Base-by-base conservation (phyloP, 78 protist genomes). In the Dictyostelium brefeldianum region DNA sequence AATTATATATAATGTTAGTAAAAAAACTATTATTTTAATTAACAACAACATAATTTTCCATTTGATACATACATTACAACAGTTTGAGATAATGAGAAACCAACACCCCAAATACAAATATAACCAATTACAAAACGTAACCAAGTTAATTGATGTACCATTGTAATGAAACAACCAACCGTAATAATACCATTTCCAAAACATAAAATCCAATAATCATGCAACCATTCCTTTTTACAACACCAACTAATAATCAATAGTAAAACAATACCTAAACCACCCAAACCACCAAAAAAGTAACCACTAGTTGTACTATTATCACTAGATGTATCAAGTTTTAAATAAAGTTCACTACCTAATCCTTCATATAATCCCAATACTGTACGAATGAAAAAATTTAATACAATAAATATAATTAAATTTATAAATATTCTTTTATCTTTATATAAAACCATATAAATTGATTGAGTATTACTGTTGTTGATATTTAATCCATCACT, bases 1-100 rank as follows among this genome's bases (percentile, higher is more conserved):
- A n/a, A n/a, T n/a, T n/a, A n/a, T n/a, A n/a, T n/a, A n/a, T n/a
- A n/a, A n/a, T n/a, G n/a, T n/a, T n/a, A n/a, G n/a, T n/a, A n/a
- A n/a, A n/a, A n/a, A n/a, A n/a, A n/a, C n/a, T n/a, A n/a, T n/a
- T n/a, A n/a, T n/a, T n/a, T n/a, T n/a, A n/a, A n/a, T n/a, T n/a
- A n/a, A n/a, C n/a, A n/a, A n/a, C n/a, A n/a, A n/a, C n/a, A n/a
- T n/a, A n/a, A n/a, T n/a, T n/a, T n/a, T n/a, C n/a, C n/a, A n/a
- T n/a, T 36, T 36, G 43, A 36, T 36, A 36, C 43, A 36, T 36
- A 36, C 18, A 80, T 73, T 6, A 80, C 73, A 2, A 80, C 85
- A 0, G 85, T 80, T 59, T 80, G 85, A n/a, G 85, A 71, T 4
- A 80, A 67, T 3, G 85, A 36, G 29, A 57, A 80, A 80, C 85